Base-by-base conservation (phyloP, 495 filamentous ascomycete species). In the Hypoxylon lienhwacheense region DNA sequence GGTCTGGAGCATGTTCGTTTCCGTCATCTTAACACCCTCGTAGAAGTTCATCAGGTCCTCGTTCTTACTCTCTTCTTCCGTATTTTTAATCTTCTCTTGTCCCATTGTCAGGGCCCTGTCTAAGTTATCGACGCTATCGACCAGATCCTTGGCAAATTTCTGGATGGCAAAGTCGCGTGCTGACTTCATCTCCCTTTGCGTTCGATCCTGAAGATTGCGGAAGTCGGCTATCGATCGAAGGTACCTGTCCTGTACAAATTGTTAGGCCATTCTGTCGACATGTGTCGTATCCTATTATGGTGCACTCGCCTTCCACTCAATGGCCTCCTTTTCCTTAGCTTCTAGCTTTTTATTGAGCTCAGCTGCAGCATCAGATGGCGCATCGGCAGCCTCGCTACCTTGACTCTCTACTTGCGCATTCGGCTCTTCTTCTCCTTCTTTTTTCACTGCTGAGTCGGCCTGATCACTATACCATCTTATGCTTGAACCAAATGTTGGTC, bases 181-280 rank as follows among this genome's bases (percentile, higher is more conserved):
- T 25, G 79, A 69, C 66, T 95, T 87, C 70, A 93, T 83, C 35
- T 98, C 95, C 61, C 95, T 90, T 73, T 87, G 85, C 5, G 89
- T 92, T 62, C 93, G 89, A 57, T 95, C 89, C 77, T 97, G 91
- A 28, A 97, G 87, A 76, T 97, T 98, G 63, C 89, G 89, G 81
- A 91, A 97, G 57, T 97, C 93, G 68, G 93, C 93, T 53, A 96
- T 88, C 35, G 85, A 86, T 62, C 93, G 93, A 40, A 93, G 83
- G 70, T 87, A 95, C 74, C 87, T 90, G 72, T 97, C 92, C 93
- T 97, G 61, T 50, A 43, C 39, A 12, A 19, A 22, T 47, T 24
- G 33, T 59, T 41, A 51, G 31, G 4, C 25, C 17, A 28, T 15
- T 34, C 51, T 47, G 5, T 21, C 14, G 28, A 16, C 37, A 53